Evolutionary conservation across 257 asterid genomes (phyloP), one percentile per base, ranked within the genome.

Genomic region (Phtheirospermum japonicum): DNA sequence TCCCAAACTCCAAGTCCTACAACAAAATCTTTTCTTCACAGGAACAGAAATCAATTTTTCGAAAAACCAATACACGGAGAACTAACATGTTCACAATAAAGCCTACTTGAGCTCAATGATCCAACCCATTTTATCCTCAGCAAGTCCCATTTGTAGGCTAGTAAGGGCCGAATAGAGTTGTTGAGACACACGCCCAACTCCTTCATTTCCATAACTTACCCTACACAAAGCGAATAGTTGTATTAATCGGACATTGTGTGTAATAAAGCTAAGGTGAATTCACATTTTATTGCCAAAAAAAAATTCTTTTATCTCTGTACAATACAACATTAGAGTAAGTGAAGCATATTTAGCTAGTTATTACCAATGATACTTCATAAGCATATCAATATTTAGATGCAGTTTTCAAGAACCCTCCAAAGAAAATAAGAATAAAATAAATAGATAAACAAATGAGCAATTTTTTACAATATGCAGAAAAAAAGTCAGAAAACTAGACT

Each of bases 101-200:
- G 17, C 11, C 51, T 85, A 85, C 74, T 88, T 84, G 26, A 91
- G 85, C 79, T 71, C 87, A 51, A 80, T 65, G 13, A 73, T 75
- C 98, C 97, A 92, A 36, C 80, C 82, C 97, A 88, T 79, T 67
- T 80, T 77, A 69, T 92, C 93, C 72, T 82, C 89, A 31, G 84
- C 53, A 13, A 89, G 79, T 72, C 98, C 98, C 95, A 86, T 88
- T 58, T 92, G 98, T 56, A 92, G 85, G 77, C 85, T 78, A 23
- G 97, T 92, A 30, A 92, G 83, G 10, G 95, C 76, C 13, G 97
- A 83, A 65, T 92, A 89, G 32, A 92, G 83, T 64, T 83, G 91
- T 34, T 85, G 85, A 7, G 98, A 83, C 59, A 92, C 93, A 0
- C 77, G 79, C 4, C 98, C 97, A 28, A 89, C 85, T 32, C 95